Evolutionary conservation across 169 alveolate genomes (phyloP), one percentile per base, ranked within the genome.

Genomic region (Cyclospora cayetanensis): DNA sequence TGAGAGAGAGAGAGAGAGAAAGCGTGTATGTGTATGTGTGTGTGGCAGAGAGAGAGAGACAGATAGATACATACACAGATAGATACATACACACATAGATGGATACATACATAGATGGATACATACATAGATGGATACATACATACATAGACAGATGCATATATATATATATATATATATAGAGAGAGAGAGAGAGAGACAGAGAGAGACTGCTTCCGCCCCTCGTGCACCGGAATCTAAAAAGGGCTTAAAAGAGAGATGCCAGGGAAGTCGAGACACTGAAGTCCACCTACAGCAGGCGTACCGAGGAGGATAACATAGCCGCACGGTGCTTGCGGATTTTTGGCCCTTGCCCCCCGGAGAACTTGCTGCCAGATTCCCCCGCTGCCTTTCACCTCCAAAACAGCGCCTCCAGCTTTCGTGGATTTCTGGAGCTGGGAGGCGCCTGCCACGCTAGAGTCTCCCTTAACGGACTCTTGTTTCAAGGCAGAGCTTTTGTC

Each of bases 341-440:
- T 70, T 74, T 74, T 74, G 34, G 53, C 1, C n/a, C 63, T 9
- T 39, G 85, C 85, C 34, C 41, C 85, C 37, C 3, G 3, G n/a
- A 74, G 63, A 7, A 74, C 65, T 41, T 74, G 85, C 85, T 74
- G 85, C 85, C 85, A 74, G 65, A 74, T 37, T 9, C 85, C 39
- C 37, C 53, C 85, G 11, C 41, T 74, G 65, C 25, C 85, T 15
- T 74, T 74, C 25, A 63, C 60, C 60, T 46, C 60, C n/a, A n/a
- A n/a, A n/a, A n/a, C n/a, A n/a, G n/a, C n/a, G n/a, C n/a, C n/a
- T n/a, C n/a, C n/a, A n/a, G n/a, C n/a, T n/a, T n/a, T n/a, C n/a
- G n/a, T n/a, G n/a, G n/a, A n/a, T n/a, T n/a, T n/a, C n/a, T n/a
- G n/a, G n/a, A n/a, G n/a, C n/a, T n/a, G n/a, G n/a, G n/a, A n/a